Percentiles rank a stretch among this genome's conserved stretches.
These are phyloP conservation scores for Zalaria sp. DNA, from an alignment of 2,329 filamentous ascomycete genomes.

Conservation along the genomic window DNA sequence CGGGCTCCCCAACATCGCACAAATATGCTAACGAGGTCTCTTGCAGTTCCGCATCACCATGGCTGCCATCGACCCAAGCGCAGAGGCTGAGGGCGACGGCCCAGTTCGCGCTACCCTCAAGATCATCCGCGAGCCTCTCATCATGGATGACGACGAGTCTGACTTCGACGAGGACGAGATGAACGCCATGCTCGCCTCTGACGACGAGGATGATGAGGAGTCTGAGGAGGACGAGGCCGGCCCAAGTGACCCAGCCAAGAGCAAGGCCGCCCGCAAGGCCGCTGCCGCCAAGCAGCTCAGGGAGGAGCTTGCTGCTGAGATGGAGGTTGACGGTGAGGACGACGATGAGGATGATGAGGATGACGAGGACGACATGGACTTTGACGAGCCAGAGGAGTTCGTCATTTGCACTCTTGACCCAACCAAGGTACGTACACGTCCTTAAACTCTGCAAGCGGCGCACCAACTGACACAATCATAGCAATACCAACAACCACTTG, in stretches of 20 bases:
- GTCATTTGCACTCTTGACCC: conserved; percentile 94
- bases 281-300: conserved; percentile 52
- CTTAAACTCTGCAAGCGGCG: conserved; percentile 13
- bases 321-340: conserved; percentile 54
- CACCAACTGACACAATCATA: conserved; percentile 23
- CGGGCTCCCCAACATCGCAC: conserved; percentile 30
- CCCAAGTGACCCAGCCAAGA: conserved; percentile 81
- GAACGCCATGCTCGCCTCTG: conserved; percentile 45
- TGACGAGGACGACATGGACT: conserved; percentile 37
- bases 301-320: conserved; percentile 48
- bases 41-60: conserved; percentile 88
- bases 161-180: conserved; percentile 48
- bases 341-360: conserved; percentile 36
- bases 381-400: conserved; percentile 66
- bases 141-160: conserved; percentile 48
- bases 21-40: not conserved
- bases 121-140: conserved; percentile 60
- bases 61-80: conserved; percentile 90
- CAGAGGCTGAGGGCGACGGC: conserved; percentile 35
- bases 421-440: conserved; percentile 50
- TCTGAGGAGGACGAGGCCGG: conserved; percentile 59
- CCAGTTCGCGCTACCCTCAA: conserved; percentile 76
- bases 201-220: conserved; percentile 39
- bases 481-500: conserved; percentile 90
- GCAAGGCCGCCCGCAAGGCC: conserved; percentile 70